These are phyloP conservation scores for Asparagopsis taxiformis DNA, from an alignment of 31 red algal species.

Conservation along the genomic window DNA sequence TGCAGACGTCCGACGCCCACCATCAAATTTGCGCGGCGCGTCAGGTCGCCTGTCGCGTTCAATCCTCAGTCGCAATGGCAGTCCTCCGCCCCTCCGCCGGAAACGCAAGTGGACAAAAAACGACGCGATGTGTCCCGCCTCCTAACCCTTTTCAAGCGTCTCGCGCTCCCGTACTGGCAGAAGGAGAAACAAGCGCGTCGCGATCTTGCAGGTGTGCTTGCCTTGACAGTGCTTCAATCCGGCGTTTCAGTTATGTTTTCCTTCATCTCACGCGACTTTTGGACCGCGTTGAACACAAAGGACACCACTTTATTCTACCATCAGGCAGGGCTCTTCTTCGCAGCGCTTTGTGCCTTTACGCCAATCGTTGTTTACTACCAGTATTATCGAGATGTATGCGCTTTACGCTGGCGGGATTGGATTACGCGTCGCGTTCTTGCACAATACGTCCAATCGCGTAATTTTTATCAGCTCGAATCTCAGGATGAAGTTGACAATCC, in stretches of 20 bases:
- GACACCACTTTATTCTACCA: conserved; percentile 81
- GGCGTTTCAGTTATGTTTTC: conserved; percentile 94
- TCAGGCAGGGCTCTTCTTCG: conserved; percentile 60
- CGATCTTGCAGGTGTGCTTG: conserved; percentile 70
- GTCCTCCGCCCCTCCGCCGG: not conserved
- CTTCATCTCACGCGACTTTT: conserved; percentile 92
- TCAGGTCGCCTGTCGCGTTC: no score
- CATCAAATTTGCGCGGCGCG: no score
- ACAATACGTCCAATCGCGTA: conserved; percentile 68
- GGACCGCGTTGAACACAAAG: conserved; percentile 83
- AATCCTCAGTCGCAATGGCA: not conserved
- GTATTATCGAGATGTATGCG: conserved; percentile 84
- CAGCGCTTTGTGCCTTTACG: conserved; percentile 54
- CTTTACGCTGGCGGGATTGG: conserved; percentile 92
- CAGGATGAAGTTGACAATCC: conserved; percentile 76
- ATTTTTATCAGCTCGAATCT: conserved; percentile 81
- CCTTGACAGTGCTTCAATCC: conserved; percentile 69
- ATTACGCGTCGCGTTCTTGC: conserved; percentile 63
- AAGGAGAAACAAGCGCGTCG: conserved; percentile 49
- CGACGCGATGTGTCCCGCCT: conserved; percentile 66
- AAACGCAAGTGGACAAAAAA: conserved; percentile 20
- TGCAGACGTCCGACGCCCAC: not conserved
- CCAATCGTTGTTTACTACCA: conserved; percentile 80
- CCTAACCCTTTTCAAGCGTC: conserved; percentile 60
- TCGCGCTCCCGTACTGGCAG: conserved; percentile 83